Conservation (phyloP, 2,329 filamentous ascomycete species). For the Penicillium vulpinum region DNA sequence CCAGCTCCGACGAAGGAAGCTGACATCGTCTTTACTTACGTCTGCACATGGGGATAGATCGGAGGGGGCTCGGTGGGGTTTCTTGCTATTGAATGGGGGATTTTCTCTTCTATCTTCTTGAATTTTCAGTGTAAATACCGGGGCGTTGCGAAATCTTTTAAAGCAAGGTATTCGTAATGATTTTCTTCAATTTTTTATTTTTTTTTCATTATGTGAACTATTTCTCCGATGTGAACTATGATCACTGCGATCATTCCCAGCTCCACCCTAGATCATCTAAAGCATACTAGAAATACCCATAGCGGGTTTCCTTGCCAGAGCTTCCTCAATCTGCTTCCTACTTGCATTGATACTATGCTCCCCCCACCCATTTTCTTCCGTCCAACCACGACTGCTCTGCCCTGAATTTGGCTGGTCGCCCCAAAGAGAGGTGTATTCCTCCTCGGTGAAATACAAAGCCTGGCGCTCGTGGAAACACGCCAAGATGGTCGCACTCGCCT, state of each 20-base stretch:
- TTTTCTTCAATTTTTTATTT: background rate
- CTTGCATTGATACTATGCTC: background rate
- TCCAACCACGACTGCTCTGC: background rate
- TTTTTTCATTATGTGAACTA: background rate
- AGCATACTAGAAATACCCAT: background rate
- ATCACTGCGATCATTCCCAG: background rate
- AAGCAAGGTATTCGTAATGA: background rate
- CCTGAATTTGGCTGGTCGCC: slow-evolving; percentile 10
- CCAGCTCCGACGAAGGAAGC: background rate
- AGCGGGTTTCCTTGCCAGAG: background rate
- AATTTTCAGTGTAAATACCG: slow-evolving; percentile 2
- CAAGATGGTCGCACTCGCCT: slow-evolving; percentile 20
- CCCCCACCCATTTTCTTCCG: background rate
- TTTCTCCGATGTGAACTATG: background rate
- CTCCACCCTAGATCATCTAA: background rate
- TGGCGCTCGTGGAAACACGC: slow-evolving; percentile 10
- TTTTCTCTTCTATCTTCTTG: background rate
- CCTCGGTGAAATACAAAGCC: slow-evolving; percentile 17
- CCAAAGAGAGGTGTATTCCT: slow-evolving; percentile 18
- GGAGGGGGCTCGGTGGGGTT: background rate
- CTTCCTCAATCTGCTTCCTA: slow-evolving; percentile 14
- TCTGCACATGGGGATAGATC: background rate
- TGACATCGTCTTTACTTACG: background rate
- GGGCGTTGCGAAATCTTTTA: background rate
- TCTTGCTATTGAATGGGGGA: background rate